Base-by-base conservation (phyloP, 2,329 filamentous ascomycete species). In the Xylariaceae sp. region DNA sequence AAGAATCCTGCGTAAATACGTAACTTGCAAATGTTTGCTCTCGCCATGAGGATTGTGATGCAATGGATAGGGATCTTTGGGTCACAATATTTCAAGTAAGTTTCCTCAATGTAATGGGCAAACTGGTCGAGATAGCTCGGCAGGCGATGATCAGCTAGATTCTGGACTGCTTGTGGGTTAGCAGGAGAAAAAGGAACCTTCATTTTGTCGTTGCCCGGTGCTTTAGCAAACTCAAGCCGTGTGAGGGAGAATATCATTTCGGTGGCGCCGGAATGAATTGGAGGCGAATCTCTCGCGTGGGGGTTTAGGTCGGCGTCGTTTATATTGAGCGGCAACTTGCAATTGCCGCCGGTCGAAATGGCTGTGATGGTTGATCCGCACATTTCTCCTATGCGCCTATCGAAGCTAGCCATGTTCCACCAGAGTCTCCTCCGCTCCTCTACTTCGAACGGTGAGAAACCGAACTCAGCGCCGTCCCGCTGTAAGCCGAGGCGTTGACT, bases 401-500 rank as follows among this genome's bases (percentile, higher is more conserved):
- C 88, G 64, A 89, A 87, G 30, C 84, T 77, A 11, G 87, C 79
- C 13, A 92, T 77, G 37, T 85, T 83, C 87, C 87, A 91, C 88
- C 87, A 90, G 1, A 91, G 74, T 44, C 88, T 80, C 53, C 88
- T 82, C n/a, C 87, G 81, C 72, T 88, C 81, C 73, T 90, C 88
- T 2, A 83, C 80, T 66, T 90, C 87, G 56, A 85, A 88, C 37
- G 77, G 80, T 2, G 73, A 76, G 2, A 84, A 66, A 62, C 70
- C 66, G 55, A 80, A 81, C 57, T 82, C 77, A 1, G 75, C 75
- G 1, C 82, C 78, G 68, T 90, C 87, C 45, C 78, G 80, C 63
- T 90, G 84, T n/a, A 90, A 76, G 3, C 86, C 86, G 74, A 90
- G 82, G 3, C 86, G 80, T 66, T 88, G 84, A 9, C 84, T 87